Conservation (phyloP, 768 basidiomycete species). For the Trametes gibbosa region DNA sequence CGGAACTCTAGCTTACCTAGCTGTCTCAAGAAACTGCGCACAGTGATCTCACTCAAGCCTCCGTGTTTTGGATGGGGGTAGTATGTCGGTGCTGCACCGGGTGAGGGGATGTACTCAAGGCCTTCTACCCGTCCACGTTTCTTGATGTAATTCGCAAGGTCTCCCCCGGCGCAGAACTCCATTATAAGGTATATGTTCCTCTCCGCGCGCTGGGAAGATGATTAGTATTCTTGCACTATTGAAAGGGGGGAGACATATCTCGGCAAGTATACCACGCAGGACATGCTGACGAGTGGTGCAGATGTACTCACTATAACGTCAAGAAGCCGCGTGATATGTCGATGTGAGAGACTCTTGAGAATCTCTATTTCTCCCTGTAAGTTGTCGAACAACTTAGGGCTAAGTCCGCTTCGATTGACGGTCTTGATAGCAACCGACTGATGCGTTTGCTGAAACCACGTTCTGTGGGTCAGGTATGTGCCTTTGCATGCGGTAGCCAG, state of each 20-base stretch:
- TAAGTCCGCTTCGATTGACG: constrained; percentile 83
- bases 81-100: constrained; percentile 70
- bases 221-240: not conserved
- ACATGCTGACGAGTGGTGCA: not conserved
- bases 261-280: too few species aligned
- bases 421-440: constrained; percentile 91
- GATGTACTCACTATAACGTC: constrained; percentile 77
- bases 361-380: constrained; percentile 98
- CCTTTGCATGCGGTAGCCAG: not conserved
- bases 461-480: not conserved
- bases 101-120: constrained; percentile 73
- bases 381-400: constrained; percentile 92
- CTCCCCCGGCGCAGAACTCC: constrained; percentile 95
- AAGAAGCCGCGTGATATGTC: constrained; percentile 89
- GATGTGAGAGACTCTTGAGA: constrained; percentile 87
- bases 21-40: constrained; percentile 90
- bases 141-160: constrained; percentile 96
- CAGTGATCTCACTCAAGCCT: constrained; percentile 86
- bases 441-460: constrained; percentile 59
- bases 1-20: constrained; percentile 51
- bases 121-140: constrained; percentile 92
- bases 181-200: constrained; percentile 91
- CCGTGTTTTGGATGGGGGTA: constrained; percentile 91
- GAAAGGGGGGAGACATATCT: too few species aligned
- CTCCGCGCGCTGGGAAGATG: constrained; percentile 56